Percentiles rank a stretch among this genome's conserved stretches.
These are phyloP conservation scores for Drosera capensis DNA, from an alignment of 148 eudicot genomes.

Conservation along the genomic window DNA sequence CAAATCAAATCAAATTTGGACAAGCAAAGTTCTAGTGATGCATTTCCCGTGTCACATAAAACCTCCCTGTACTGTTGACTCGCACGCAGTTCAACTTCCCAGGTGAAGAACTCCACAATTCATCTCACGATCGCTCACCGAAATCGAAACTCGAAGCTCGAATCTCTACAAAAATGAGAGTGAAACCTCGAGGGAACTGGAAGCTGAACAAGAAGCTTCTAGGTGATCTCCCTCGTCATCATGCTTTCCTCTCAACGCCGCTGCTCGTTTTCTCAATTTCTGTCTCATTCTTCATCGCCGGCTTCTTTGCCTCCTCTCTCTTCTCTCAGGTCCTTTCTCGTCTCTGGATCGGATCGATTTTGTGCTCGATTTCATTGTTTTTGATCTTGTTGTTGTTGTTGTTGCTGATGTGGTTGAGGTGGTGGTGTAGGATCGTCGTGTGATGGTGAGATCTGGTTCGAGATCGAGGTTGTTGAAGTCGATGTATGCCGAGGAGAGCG, in stretches of 20 bases:
- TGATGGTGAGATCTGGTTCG: constrained; percentile 18
- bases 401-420: not conserved
- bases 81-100: too few species aligned
- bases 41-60: too few species aligned
- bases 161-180: not conserved
- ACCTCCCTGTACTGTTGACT: too few species aligned
- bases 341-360: not conserved
- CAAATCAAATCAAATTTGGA: too few species aligned
- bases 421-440: constrained; percentile 10
- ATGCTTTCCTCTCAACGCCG: constrained; percentile 31
- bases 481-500: constrained; percentile 10
- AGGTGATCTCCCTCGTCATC: constrained; percentile 34
- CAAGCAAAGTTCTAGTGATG: too few species aligned
- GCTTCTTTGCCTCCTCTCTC: constrained; percentile 56
- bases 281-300: constrained; percentile 68
- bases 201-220: constrained; percentile 28
- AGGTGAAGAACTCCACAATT: too few species aligned
- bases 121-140: too few species aligned
- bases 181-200: constrained; percentile 14
- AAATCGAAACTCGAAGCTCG: not conserved
- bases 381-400: not conserved
- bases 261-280: too few species aligned
- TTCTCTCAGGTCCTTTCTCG: constrained; percentile 26
- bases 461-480: constrained; percentile 21
- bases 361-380: not conserved